Evolutionary conservation across 352 stramenopile species (phyloP).

Genomic region (Phytopythium montanum): DNA sequence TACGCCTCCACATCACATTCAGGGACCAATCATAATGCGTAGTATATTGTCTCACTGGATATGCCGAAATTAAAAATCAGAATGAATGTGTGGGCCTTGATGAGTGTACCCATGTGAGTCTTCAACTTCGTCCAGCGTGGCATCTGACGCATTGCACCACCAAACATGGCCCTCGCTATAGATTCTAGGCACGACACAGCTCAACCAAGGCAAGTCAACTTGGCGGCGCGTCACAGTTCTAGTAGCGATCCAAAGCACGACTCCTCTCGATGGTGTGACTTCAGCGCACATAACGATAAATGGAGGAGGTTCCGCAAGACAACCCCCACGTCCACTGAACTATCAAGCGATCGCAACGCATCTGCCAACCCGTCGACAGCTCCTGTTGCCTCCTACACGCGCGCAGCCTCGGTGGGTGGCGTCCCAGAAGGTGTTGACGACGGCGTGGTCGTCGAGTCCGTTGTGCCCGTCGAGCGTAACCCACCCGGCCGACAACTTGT

Average conservation of each 20-base stretch:
- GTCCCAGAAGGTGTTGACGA: constrained; percentile 2
- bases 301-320: no score
- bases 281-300: no score
- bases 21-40: not conserved
- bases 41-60: not conserved
- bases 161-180: not conserved
- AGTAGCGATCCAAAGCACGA: no score
- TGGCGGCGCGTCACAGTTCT: no score
- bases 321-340: no score
- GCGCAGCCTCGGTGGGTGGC: not conserved
- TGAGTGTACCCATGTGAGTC: not conserved
- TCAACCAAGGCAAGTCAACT: not conserved
- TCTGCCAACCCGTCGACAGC: no score
- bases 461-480: no score
- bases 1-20: not conserved
- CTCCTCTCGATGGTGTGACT: no score
- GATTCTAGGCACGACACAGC: not conserved
- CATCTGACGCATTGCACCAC: not conserved
- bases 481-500: not conserved
- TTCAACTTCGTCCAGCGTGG: not conserved
- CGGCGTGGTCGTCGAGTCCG: not conserved
- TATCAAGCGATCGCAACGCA: not conserved
- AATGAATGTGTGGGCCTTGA: not conserved
- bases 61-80: not conserved
- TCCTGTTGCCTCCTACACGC: not conserved